Evolutionary conservation across 2,329 filamentous ascomycete species (phyloP), one percentile per base, ranked within the genome.

Genomic region (Diaporthe citri): DNA sequence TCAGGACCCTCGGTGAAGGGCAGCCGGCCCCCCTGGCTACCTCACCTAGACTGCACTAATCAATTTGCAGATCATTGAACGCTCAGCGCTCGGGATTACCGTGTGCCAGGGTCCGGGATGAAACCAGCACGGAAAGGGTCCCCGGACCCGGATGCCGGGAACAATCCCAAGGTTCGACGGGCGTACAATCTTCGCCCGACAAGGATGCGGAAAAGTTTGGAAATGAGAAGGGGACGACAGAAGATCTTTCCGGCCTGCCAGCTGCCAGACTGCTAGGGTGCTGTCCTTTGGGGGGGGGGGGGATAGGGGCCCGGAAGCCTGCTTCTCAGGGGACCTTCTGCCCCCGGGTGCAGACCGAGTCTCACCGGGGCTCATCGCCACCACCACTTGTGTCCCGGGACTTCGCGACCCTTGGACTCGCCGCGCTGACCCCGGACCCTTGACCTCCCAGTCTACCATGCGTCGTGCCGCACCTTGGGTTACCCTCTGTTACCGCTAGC

Each of bases 201-300:
- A 64, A 46, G 71, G 71, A 56, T 64, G 17, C 25, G 57, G 31
- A 43, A 71, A 64, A 55, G 9, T 46, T 64, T 72, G 62, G 71
- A 72, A 72, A 72, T 72, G 71, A 72, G 71, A 59, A 55, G 36
- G 34, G 46, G n/a, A 6, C 36, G 22, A 39, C 46, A 22, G 25
- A 31, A 48, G 15, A 28, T 34, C 25, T 28, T 39, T 28, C 25
- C 46, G 22, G 46, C 28, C n/a, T 69, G 22, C 15, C n/a, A 39
- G 64, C n/a, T 69, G 22, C 15, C n/a, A 39, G 64, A 22, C 64
- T 67, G 48, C 64, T 39, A 25, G 64, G 64, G 36, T 52, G 34
- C 10, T 39, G 22, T 25, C 39, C 34, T 41, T 43, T 6, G 25
- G 25, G 10, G 41, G 12, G 25, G 25, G 10, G 41, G 25, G 56